Evolutionary conservation across 768 basidiomycete genomes (phyloP).

Genomic region (Termitomyces sp.): DNA sequence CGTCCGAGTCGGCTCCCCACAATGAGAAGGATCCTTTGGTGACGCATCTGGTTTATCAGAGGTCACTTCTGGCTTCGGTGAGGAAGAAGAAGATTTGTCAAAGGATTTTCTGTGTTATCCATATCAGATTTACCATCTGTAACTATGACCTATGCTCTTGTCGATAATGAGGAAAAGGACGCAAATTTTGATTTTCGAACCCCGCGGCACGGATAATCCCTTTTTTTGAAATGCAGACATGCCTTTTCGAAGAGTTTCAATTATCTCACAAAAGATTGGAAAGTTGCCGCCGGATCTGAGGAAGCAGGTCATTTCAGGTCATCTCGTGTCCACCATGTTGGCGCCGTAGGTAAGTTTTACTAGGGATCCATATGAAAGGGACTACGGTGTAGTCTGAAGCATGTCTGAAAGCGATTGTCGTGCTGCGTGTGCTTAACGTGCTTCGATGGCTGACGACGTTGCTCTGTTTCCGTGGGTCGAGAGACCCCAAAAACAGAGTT

Average conservation of each 20-base stretch:
- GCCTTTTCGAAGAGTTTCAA: not conserved
- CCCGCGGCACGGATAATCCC: not conserved
- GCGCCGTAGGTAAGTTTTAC: not conserved
- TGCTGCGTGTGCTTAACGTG: not conserved
- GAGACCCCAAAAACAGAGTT: not conserved
- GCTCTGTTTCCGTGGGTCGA: not conserved
- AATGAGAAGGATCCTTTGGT: not conserved
- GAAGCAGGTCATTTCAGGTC: not conserved
- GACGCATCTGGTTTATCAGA: not conserved
- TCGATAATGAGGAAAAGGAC: not conserved
- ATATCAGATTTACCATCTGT: not conserved
- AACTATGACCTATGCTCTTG: not conserved
- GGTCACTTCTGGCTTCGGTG: not conserved
- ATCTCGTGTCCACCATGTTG: not conserved
- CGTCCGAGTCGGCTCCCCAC: not conserved
- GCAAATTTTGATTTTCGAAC: not conserved
- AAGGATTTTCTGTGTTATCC: not conserved
- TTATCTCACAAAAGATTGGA: not conserved
- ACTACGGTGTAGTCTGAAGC: not conserved
- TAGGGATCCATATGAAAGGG: not conserved
- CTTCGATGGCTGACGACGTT: not conserved
- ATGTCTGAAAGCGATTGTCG: not conserved
- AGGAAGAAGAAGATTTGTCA: not conserved
- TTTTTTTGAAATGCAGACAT: not conserved
- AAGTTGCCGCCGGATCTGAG: conserved; percentile 15